Base-by-base conservation (phyloP, 345 rosid species). In the Acer yangbiense region DNA sequence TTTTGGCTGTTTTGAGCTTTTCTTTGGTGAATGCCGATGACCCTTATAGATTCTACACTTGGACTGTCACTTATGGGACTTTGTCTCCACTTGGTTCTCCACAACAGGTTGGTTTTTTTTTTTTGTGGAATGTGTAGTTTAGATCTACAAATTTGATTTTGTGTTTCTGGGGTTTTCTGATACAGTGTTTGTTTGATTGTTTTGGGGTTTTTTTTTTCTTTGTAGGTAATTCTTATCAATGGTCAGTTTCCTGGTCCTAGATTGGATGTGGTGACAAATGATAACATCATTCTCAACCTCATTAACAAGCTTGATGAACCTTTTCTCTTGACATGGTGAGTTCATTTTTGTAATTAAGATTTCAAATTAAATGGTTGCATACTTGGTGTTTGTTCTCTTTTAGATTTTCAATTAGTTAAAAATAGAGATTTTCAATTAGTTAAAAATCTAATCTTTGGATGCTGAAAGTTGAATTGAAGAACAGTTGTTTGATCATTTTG, bases 241-340 rank as follows among this genome's bases (percentile, higher is more conserved):
- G 96, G 93, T 66, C 98, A 96, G 79, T 93, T 96, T 76, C 98
- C 99, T 82, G 98, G 99, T 76, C 99, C 99, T 13, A 89, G 77
- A 71, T 95, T 96, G 83, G 98, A 92, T 21, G 96, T 91, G 75
- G 94, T 93, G 78, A 96, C 98, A 32, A 96, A 96, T 78, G 93
- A 96, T 82, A 96, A 96, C 86, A 86, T 96, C 48, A 78, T 96
- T 62, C 94, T 96, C 73, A 93, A 95, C 73, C 94, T 96, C 86
- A 81, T 92, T 73, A 96, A 96, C 84, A 96, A 93, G 84, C 93
- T 96, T 21, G 99, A 96, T 74, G 89, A 92, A 82, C 98, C 99
- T 79, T 90, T 95, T 81, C 98, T 96, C 79, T 81, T 93, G 76
- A 96, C 99, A 61, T 92, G 99, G 99, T 93, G 77, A 75, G 80